These are phyloP conservation scores for Chaetomium tenue DNA, from an alignment of 495 filamentous ascomycete species.

Conservation along the genomic window DNA sequence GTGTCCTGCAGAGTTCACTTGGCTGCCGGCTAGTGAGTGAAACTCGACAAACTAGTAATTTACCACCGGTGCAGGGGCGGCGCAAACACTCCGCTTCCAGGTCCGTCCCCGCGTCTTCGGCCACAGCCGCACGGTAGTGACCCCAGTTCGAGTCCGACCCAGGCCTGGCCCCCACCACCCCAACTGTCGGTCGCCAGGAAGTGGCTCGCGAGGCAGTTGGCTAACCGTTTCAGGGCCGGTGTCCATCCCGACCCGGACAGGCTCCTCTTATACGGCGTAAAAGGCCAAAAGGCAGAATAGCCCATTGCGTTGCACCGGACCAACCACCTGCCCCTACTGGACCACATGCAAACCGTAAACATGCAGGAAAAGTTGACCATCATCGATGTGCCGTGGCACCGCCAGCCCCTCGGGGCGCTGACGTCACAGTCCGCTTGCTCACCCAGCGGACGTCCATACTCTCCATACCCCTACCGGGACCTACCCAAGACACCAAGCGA, in stretches of 20 bases:
- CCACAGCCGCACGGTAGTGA: background rate
- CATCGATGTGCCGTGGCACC: background rate
- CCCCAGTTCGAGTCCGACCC: background rate
- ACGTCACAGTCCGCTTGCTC: background rate
- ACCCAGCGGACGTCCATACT: background rate
- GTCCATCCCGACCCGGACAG: background rate
- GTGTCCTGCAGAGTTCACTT: background rate
- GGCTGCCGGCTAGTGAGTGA: background rate
- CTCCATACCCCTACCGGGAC: conserved; percentile 12
- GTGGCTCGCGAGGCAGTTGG: too few relatives aligned
- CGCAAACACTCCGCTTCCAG: background rate
- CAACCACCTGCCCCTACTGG: background rate
- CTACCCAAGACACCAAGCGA: background rate
- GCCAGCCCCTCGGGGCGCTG: background rate
- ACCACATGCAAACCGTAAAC: background rate
- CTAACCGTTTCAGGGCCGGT: conserved; percentile 1
- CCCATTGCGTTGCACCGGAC: background rate
- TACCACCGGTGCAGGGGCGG: background rate
- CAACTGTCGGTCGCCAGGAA: too few relatives aligned
- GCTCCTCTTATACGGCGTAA: background rate
- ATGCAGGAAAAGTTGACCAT: background rate
- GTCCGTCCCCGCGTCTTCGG: background rate
- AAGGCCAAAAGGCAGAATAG: background rate
- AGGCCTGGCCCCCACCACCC: background rate
- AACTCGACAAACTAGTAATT: background rate